Evolutionary conservation across 345 rosid species (phyloP), one percentile per base, ranked within the genome.

Genomic region (Brassica napus): DNA sequence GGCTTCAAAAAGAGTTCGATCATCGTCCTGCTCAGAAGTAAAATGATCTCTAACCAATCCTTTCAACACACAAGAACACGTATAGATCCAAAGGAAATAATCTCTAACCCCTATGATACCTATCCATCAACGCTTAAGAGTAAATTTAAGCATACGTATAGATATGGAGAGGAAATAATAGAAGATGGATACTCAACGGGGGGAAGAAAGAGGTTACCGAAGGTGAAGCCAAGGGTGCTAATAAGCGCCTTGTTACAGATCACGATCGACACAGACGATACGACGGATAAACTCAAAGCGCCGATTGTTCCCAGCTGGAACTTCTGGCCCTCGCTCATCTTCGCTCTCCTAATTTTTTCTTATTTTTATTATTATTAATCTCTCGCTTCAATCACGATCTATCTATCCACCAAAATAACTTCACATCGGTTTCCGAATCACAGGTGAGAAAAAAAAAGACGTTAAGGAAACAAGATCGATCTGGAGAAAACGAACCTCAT

Each of bases 171-270:
- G 3, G 62, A 69, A 42, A 79, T 16, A 8, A 30, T 6, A 12
- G 3, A 2, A 12, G 8, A 47, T 67, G 39, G 35, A 69, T 26
- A 10, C 69, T 11, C 47, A 68, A 66, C 42, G 7, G 6, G 37
- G 21, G 12, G 58, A 39, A 7, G 37, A 42, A 61, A 81, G 24
- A 64, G 54, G 82, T 76, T 23, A 95, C 99, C 99, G 59, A 96
- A 96, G 65, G 92, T 89, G 88, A 96, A 96, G 62, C 95, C 95
- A n/a, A 96, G 97, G 4, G 97, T 86, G 89, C 94, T 92, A 73
- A 96, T 96, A 69, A 96, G 97, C 57, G 99, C 98, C 86, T 96
- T 96, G 89, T 96, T 96, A 89, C 99, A 96, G 44, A 96, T 92
- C 74, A 96, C 99, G 77, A 96, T 96, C 47, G 99, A 96, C 8